These are phyloP conservation scores for Aquilaria malaccensis DNA, from an alignment of 345 rosid genomes.

Conservation along the genomic window DNA sequence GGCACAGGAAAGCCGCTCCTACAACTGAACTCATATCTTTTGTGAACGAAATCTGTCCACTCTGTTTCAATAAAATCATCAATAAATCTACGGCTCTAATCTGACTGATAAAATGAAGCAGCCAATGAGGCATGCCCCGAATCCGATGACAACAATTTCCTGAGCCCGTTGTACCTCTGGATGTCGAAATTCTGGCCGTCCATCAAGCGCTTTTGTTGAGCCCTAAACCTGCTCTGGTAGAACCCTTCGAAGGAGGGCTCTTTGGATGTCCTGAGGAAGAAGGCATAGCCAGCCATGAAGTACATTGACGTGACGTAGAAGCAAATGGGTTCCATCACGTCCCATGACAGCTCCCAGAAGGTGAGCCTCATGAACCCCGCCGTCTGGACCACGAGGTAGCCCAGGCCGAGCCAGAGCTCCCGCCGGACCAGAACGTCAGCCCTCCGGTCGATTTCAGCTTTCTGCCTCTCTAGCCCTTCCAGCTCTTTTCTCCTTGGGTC, in stretches of 20 bases:
- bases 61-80: not conserved
- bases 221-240: conserved; percentile 56
- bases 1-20: conserved; percentile 22
- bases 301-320: conserved; percentile 67
- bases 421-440: conserved; percentile 49
- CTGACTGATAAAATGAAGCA: conserved; percentile 9
- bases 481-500: conserved; percentile 67
- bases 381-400: conserved; percentile 65
- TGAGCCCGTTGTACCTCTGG: conserved; percentile 52
- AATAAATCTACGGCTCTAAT: conserved; percentile 3
- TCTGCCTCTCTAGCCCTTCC: conserved; percentile 49
- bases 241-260: conserved; percentile 94
- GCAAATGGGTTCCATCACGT: conserved; percentile 98
- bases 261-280: conserved; percentile 74
- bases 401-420: conserved; percentile 77
- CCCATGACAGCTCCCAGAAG: conserved; percentile 98
- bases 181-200: conserved; percentile 39
- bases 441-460: conserved; percentile 38
- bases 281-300: conserved; percentile 65
- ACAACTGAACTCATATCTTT: conserved; percentile 7
- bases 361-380: conserved; percentile 92
- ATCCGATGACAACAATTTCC: conserved; percentile 17
- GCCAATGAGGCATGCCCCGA: not conserved
- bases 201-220: conserved; percentile 61
- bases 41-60: not conserved